A percentile compares a stretch with the other conserved stretches of the same genome.
Conservation (phyloP, 1,139 yeast species). For the Arxiozyma slooffiae region DNA sequence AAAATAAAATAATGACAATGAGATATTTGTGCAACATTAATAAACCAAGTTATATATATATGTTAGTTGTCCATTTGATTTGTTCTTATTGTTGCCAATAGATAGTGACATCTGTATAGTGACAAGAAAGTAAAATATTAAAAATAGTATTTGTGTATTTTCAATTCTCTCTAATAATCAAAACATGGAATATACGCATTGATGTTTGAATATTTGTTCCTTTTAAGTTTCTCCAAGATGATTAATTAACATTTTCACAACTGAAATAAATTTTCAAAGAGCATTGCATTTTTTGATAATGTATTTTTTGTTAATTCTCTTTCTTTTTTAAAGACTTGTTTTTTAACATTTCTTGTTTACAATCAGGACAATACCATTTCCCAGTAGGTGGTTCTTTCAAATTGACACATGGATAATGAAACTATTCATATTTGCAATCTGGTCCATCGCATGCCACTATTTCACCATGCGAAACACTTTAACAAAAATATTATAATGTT, state of each 20-base stretch:
- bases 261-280: too few relatives aligned
- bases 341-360: slow-evolving; percentile 32
- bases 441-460: slow-evolving; percentile 77
- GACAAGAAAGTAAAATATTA: too few relatives aligned
- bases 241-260: too few relatives aligned
- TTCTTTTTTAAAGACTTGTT: slow-evolving; percentile 21
- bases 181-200: neutral
- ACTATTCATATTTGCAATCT: slow-evolving; percentile 64
- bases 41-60: too few relatives aligned
- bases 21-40: neutral
- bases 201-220: too few relatives aligned
- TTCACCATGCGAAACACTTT: slow-evolving; percentile 59
- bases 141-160: neutral
- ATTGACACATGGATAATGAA: slow-evolving; percentile 69
- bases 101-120: neutral
- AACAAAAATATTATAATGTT: slow-evolving; percentile 57
- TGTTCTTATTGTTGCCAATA: too few relatives aligned
- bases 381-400: slow-evolving; percentile 58
- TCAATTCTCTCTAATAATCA: too few relatives aligned
- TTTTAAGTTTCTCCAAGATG: neutral
- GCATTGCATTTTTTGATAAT: neutral
- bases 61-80: neutral
- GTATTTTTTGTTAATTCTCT: neutral
- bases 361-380: slow-evolving; percentile 67
- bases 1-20: neutral